Base-by-base conservation (phyloP, 2,329 filamentous ascomycete species). In the Aspergillus spinulosporus region DNA sequence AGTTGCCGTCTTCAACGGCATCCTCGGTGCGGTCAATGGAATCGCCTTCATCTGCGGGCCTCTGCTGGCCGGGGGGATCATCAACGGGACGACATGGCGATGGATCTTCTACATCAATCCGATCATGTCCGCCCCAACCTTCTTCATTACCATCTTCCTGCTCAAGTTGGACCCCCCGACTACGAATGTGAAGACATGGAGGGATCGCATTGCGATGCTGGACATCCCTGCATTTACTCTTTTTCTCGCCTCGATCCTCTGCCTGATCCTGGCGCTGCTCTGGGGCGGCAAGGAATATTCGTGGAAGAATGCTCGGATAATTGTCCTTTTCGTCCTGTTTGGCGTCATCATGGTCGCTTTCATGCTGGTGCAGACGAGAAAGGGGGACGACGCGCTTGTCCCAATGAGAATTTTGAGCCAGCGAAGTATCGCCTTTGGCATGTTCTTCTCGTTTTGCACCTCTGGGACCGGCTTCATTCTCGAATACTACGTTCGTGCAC, bases 21-120 rank as follows among this genome's bases (percentile, higher is more conserved):
- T 53, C 3, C 14, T 53, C 15, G 32, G 42, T 2, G 31, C 42
- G 2, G n/a, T 46, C 15, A 46, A 47, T 14, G 42, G 42, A 1
- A 11, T 46, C 12, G 31, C 50, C 2, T 21, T 39, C 6, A 26
- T 49, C 12, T 47, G 49, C 1, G 57, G 57, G 0, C 57, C 57
- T 4, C 14, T 57, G 12, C 36, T 56, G 6, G 43, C 49, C 15
- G 57, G 54, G 5, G 57, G 34, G 4, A 51, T 57, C 3, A 54
- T 54, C 0, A 40, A 57, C 9, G n/a, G 53, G n/a, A 45, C 45
- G 0, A 55, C 50, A 14, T 61, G 59, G 57, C 21, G 57, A 5
- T 59, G 57, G 57, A 57, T 49, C 12, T 61, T 61, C 52, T 61
- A 59, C 9, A 52, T 61, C 49, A 59, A 60, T 49, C 46, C 57